phyloP scores from a whole-genome alignment of 441 rosid species.

The Erysimum cheiri region DNA sequence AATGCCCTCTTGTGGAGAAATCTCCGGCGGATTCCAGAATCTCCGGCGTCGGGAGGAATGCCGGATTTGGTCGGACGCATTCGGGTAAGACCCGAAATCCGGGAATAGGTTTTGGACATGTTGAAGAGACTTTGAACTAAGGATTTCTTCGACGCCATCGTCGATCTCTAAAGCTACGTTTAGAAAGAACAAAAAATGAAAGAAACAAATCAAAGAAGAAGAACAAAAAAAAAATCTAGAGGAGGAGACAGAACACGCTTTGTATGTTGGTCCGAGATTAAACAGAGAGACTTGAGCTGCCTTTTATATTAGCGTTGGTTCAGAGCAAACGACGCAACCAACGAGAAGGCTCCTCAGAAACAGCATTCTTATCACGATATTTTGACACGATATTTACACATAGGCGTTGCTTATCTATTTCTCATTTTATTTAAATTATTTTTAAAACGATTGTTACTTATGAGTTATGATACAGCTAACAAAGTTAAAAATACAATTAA shows the following conservation, averaged over 20 bases:
- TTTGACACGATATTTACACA: conserved; percentile 38
- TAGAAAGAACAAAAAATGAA: not conserved
- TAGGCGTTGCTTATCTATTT: conserved; percentile 38
- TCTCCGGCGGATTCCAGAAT: conserved; percentile 61
- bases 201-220: not conserved
- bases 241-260: conserved; percentile 29
- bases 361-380: conserved; percentile 38
- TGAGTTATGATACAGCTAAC: conserved; percentile 18
- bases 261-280: conserved; percentile 31
- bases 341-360: conserved; percentile 37
- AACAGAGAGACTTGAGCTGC: conserved; percentile 21
- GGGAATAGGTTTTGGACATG: conserved; percentile 59
- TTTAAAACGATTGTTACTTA: conserved; percentile 14
- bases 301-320: conserved; percentile 39
- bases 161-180: conserved; percentile 12
- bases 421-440: conserved; percentile 12
- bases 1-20: conserved; percentile 63
- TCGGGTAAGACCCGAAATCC: conserved; percentile 41
- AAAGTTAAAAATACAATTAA: conserved; percentile 1
- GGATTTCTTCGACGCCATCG: conserved; percentile 70
- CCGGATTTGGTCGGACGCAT: conserved; percentile 46
- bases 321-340: conserved; percentile 27
- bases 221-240: not conserved
- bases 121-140: conserved; percentile 64
- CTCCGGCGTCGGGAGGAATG: conserved; percentile 67